Conservation (phyloP, 1,284 basidiomycete genomes). For the Puccinia coronata region DNA sequence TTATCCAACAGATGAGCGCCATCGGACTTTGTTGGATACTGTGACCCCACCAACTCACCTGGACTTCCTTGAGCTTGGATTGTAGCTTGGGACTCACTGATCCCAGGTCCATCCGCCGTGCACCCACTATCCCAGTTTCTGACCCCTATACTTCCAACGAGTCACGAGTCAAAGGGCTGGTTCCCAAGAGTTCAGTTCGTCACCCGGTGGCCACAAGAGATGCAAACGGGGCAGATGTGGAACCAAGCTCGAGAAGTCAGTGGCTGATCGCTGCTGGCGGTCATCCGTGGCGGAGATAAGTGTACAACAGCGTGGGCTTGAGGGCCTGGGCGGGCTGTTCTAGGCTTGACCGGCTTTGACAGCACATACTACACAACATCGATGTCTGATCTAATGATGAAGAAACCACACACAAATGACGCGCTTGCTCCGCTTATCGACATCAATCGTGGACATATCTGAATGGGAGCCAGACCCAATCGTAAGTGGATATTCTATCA, state of each 20-base stretch:
- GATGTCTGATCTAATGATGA: too few species aligned
- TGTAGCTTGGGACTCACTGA: slow-evolving; percentile 23
- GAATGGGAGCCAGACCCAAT: slow-evolving; percentile 14
- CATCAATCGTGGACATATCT: slow-evolving; percentile 26
- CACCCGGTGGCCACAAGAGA: background rate
- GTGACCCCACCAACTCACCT: slow-evolving; percentile 6
- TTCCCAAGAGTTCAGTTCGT: too few species aligned
- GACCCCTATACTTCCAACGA: background rate
- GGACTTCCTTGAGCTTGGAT: slow-evolving; percentile 24
- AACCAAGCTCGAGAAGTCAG: background rate
- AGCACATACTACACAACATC: too few species aligned
- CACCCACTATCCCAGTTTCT: background rate
- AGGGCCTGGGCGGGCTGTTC: background rate
- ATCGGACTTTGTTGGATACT: background rate
- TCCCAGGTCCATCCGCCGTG: slow-evolving; percentile 26
- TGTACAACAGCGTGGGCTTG: background rate
- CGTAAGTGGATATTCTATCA: background rate
- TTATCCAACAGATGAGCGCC: background rate
- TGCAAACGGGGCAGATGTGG: background rate
- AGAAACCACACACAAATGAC: background rate
- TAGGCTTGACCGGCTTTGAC: background rate
- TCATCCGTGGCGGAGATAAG: background rate
- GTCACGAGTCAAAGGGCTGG: background rate
- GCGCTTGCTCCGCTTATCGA: slow-evolving; percentile 5
- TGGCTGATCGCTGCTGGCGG: background rate